These are phyloP conservation scores for Trichothecium roseum DNA, from an alignment of 2,329 filamentous ascomycete genomes.

Conservation along the genomic window DNA sequence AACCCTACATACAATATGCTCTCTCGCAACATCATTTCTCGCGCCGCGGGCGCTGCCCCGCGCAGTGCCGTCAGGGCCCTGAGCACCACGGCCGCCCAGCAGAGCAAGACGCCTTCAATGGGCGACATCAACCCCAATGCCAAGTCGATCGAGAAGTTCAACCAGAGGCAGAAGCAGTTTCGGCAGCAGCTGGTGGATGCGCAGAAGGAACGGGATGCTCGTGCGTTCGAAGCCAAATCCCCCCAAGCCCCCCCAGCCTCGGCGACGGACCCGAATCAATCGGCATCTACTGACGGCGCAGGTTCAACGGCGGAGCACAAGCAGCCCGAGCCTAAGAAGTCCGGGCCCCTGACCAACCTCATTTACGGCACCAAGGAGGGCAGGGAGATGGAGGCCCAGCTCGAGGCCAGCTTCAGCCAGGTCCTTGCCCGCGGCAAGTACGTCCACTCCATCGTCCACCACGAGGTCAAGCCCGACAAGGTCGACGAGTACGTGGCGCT, in stretches of 20 bases:
- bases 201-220: conserved; percentile 77
- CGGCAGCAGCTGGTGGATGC: conserved; percentile 69
- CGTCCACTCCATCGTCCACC: conserved; percentile 94
- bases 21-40: conserved; percentile 38
- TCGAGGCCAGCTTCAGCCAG: conserved; percentile 92
- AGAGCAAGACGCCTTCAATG: conserved; percentile 57
- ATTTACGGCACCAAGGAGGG: conserved; percentile 98
- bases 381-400: conserved; percentile 85
- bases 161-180: conserved; percentile 74
- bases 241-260: conserved; percentile 23
- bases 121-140: conserved; percentile 65
- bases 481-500: conserved; percentile 90
- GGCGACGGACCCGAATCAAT: conserved; percentile 24
- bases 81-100: conserved; percentile 37
- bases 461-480: conserved; percentile 90
- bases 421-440: conserved; percentile 94
- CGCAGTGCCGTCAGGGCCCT: conserved; percentile 45
- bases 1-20: conserved; percentile 35
- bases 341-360: conserved; percentile 68
- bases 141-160: conserved; percentile 65
- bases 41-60: conserved; percentile 28
- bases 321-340: conserved; percentile 48
- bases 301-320: conserved; percentile 42
- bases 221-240: conserved; percentile 43
- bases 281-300: conserved; percentile 24